Evolutionary conservation across 2,329 filamentous ascomycete genomes (phyloP), one percentile per base, ranked within the genome.

Genomic region (Phialophora tarda): DNA sequence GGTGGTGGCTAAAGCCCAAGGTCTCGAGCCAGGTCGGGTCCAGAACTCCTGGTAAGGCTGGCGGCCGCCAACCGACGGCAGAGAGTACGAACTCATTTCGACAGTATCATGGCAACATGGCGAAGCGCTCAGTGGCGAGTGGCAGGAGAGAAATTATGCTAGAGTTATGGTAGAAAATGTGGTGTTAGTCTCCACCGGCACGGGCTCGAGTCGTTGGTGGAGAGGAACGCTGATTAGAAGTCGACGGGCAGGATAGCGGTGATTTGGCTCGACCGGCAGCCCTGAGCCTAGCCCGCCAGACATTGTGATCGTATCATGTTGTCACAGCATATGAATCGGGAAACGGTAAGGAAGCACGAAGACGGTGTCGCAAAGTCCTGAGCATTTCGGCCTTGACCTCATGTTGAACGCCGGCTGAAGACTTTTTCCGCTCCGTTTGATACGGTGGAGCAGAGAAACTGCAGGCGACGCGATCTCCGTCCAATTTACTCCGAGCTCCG

Each of bases 1-100:
- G 14, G 65, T 57, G 17, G 59, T 55, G 12, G 67, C 62, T 38
- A 69, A 59, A n/a, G 24, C 48, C 34, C 23, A 17, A 23, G 54
- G 24, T 51, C 62, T 57, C 30, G 58, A 12, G 23, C 17, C 26
- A 34, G 47, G 58, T 34, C 63, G 44, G 14, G 23, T 24, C 48
- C 41, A 63, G 32, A 50, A 17, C 21, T 60, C 50, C 48, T 50
- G 59, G 44, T 41, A 48, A 6, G 55, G 28, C 47, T 23, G 34
- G 41, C 28, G 38, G 24, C 47, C 24, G 21, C 26, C 59, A 50
- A 17, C 17, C 28, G 10, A 41, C 59, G 28, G 59, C 5, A 61
- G 23, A 24, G 30, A 54, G 23, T 54, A 53, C 28, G 53, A 24
- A 26, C 14, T 63, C 59, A 63, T 61, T 26, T 34, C 24, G n/a